A percentile compares a stretch with the other conserved stretches of the same genome.
phyloP scores from a whole-genome alignment of 2,329 filamentous ascomycete genomes.

The Aspergillus hortae region DNA sequence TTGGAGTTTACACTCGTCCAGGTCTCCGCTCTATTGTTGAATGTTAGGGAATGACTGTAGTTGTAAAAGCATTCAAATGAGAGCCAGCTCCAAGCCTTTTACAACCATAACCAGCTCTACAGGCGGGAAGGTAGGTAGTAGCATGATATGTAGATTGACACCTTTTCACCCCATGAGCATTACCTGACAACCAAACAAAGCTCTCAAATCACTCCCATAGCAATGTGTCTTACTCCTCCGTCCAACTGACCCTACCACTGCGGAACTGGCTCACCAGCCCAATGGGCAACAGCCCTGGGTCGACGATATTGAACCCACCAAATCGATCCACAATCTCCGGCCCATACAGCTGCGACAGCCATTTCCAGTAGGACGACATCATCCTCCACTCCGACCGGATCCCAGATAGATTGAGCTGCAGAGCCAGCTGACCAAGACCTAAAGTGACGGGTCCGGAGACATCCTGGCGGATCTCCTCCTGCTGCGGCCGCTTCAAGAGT shows the following conservation, averaged over 20 bases:
- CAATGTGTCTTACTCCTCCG: neutral
- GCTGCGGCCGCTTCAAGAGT: slow-evolving; percentile 4
- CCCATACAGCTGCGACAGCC: slow-evolving; percentile 10
- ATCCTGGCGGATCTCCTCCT: slow-evolving; percentile 5
- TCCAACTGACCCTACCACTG: slow-evolving; percentile 8
- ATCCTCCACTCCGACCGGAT: neutral
- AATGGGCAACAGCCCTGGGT: slow-evolving; percentile 11
- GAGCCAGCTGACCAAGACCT: neutral
- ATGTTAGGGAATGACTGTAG: no score
- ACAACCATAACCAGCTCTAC: no score
- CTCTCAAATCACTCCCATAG: no score
- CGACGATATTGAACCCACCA: slow-evolving; percentile 13
- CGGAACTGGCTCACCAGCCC: slow-evolving; percentile 13
- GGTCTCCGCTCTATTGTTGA: no score
- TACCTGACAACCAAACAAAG: no score
- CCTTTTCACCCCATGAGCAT: no score
- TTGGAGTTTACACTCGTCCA: no score
- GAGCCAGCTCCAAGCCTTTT: no score
- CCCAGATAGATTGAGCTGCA: slow-evolving; percentile 1
- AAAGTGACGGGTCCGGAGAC: neutral
- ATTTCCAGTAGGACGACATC: slow-evolving; percentile 11
- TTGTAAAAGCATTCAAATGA: no score
- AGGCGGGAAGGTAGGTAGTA: no score
- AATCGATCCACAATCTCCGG: slow-evolving; percentile 10
- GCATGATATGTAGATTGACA: no score